Conservation (phyloP, 768 basidiomycete species). For the Macrolepiota albuminosa region DNA sequence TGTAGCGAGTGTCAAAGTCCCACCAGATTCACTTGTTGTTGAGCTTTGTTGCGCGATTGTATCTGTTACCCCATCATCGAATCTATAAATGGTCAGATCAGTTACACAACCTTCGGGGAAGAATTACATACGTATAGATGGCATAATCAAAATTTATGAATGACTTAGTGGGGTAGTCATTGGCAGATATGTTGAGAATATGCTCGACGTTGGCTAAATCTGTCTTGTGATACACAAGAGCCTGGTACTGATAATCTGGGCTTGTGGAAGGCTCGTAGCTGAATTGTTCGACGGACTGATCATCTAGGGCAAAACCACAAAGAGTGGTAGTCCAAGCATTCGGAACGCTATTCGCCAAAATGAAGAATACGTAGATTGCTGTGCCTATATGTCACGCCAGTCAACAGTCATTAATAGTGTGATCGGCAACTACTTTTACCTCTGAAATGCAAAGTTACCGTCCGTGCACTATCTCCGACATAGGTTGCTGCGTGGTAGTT, state of each 20-base stretch:
- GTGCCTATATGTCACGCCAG: conserved; percentile 21
- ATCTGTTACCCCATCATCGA: neutral
- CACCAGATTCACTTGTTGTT: neutral
- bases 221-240: conserved; percentile 24
- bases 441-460: conserved; percentile 11
- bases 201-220: conserved; percentile 26
- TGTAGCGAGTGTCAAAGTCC: neutral
- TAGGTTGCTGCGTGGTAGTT: conserved; percentile 21
- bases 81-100: neutral
- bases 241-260: conserved; percentile 24
- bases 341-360: conserved; percentile 22
- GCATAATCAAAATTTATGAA: conserved; percentile 39
- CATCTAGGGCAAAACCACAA: conserved; percentile 31
- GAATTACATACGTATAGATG: conserved; percentile 30
- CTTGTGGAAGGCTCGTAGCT: conserved; percentile 22
- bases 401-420: neutral
- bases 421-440: conserved; percentile 1
- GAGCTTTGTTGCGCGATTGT: neutral
- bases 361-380: conserved; percentile 34
- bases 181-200: conserved; percentile 26
- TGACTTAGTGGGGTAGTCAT: conserved; percentile 22
- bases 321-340: conserved; percentile 19
- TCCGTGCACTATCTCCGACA: conserved; percentile 1
- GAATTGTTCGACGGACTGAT: conserved; percentile 16
- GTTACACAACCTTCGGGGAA: neutral